Conservation (phyloP, 2,329 filamentous ascomycete species). For the Claviceps pazoutovae region DNA sequence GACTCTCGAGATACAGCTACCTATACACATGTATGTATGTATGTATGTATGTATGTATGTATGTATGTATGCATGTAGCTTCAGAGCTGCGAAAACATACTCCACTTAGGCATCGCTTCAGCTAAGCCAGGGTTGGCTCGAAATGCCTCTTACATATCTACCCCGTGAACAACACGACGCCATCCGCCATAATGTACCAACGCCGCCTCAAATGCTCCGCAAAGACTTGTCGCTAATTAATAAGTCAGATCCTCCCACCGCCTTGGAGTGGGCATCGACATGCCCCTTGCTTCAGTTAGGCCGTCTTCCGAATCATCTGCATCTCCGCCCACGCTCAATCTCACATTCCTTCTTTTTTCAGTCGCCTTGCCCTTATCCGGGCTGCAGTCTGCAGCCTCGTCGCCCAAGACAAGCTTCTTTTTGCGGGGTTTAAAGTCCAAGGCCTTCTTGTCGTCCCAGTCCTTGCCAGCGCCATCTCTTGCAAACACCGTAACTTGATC, state of each 20-base stretch:
- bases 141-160: no score
- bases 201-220: neutral
- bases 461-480: slow-evolving; percentile 26
- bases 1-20: no score
- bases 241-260: slow-evolving; percentile 20
- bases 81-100: no score
- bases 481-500: slow-evolving; percentile 52
- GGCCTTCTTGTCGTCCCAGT: slow-evolving; percentile 27
- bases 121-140: no score
- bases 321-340: slow-evolving; percentile 5
- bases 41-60: no score
- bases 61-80: no score
- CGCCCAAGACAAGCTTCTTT: slow-evolving; percentile 6
- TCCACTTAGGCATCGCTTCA: no score
- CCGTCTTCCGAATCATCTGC: slow-evolving; percentile 11
- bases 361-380: slow-evolving; percentile 7
- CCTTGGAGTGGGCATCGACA: slow-evolving; percentile 22
- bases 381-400: neutral
- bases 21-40: no score
- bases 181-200: no score
- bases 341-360: slow-evolving; percentile 1
- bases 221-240: neutral
- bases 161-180: no score
- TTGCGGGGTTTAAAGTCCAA: slow-evolving; percentile 25
- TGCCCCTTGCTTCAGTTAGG: slow-evolving; percentile 1